Conservation (phyloP, 139 green algal genomes). For the Tetratostichococcus sp. region DNA sequence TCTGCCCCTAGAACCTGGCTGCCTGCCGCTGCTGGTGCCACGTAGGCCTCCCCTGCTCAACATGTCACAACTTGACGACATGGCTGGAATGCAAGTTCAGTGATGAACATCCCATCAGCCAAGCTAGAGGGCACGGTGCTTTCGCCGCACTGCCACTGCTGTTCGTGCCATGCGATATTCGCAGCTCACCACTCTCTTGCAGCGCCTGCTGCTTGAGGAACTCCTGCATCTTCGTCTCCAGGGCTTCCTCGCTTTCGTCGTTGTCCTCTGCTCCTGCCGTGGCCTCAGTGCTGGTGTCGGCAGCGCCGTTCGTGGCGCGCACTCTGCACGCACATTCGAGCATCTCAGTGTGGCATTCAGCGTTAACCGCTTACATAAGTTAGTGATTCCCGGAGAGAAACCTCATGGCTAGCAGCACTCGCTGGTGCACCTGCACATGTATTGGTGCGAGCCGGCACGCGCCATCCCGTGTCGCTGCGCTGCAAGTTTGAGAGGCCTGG, state of each 20-base stretch:
- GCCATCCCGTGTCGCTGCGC: no score
- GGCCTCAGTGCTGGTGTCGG: background rate
- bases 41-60: constrained; percentile 6
- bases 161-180: no score
- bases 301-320: background rate
- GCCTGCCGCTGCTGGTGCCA: background rate
- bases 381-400: no score
- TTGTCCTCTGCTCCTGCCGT: background rate
- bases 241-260: constrained; percentile 45
- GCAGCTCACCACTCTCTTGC: constrained; percentile 75
- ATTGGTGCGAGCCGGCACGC: no score
- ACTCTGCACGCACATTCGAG: background rate
- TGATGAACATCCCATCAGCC: constrained; percentile 15
- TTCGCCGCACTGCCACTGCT: background rate
- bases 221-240: constrained; percentile 70
- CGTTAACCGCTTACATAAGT: no score
- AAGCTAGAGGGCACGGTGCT: no score
- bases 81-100: no score
- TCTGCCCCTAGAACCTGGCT: constrained; percentile 41
- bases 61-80: no score
- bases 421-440: no score
- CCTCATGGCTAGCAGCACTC: no score
- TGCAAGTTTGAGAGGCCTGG: no score
- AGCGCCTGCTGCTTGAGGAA: constrained; percentile 85
- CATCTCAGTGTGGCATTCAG: background rate